These are phyloP conservation scores for Aspergillus hiratsukae DNA, from an alignment of 2,329 filamentous ascomycete species.

Conservation along the genomic window DNA sequence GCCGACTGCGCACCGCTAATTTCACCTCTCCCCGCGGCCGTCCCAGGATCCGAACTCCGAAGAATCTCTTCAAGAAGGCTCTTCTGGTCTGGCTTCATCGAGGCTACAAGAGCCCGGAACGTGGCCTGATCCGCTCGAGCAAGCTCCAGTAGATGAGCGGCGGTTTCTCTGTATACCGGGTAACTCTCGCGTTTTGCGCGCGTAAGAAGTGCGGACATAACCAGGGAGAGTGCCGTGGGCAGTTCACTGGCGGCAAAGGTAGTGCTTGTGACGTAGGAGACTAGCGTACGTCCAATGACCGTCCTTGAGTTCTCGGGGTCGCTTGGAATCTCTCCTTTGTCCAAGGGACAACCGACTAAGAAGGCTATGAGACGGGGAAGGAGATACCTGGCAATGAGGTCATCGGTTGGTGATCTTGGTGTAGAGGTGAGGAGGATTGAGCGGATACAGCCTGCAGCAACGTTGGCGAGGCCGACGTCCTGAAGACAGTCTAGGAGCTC, in stretches of 20 bases:
- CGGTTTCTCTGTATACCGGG: constrained; percentile 65
- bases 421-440: constrained; percentile 68
- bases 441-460: constrained; percentile 83
- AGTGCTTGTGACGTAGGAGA: constrained; percentile 59
- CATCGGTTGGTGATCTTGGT: constrained; percentile 60
- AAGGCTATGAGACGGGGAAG: constrained; percentile 74
- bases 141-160: constrained; percentile 71
- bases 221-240: constrained; percentile 61
- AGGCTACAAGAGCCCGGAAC: constrained; percentile 70
- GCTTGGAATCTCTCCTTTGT: constrained; percentile 54
- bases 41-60: constrained; percentile 52
- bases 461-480: constrained; percentile 61
- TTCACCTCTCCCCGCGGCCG: constrained; percentile 31
- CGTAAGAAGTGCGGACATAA: constrained; percentile 72
- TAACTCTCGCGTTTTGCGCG: constrained; percentile 63
- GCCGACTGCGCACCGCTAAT: constrained; percentile 43
- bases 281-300: constrained; percentile 69
- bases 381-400: constrained; percentile 69
- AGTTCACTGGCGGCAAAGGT: constrained; percentile 26
- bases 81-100: constrained; percentile 66
- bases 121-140: constrained; percentile 67
- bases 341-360: constrained; percentile 49
- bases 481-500: constrained; percentile 79
- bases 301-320: constrained; percentile 73
- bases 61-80: constrained; percentile 78